These are phyloP conservation scores for Dichotomocladium elegans DNA, from an alignment of 371 early-diverging fungal genomes.

Conservation along the genomic window DNA sequence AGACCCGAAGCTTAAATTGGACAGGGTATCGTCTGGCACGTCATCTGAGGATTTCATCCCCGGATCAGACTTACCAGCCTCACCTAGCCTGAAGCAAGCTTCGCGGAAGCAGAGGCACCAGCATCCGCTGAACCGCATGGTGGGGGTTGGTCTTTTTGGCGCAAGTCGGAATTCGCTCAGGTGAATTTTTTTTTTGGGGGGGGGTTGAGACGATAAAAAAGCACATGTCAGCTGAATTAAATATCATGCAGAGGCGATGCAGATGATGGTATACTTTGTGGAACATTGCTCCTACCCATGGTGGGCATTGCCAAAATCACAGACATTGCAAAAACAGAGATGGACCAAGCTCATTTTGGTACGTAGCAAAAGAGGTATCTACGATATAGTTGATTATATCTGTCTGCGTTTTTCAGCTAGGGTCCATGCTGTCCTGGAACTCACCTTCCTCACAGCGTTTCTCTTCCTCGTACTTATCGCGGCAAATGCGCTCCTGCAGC, in stretches of 20 bases:
- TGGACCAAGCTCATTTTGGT: conserved; percentile 16
- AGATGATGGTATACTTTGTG: conserved; percentile 45
- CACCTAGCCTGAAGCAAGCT: neutral
- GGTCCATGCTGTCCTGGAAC: conserved; percentile 27
- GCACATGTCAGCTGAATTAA: neutral
- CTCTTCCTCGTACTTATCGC: conserved; percentile 23
- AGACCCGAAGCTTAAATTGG: neutral
- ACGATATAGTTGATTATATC: no score
- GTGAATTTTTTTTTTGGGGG: conserved; percentile 10
- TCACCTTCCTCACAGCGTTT: conserved; percentile 29
- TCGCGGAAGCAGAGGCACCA: no score
- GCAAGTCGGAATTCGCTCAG: conserved; percentile 11
- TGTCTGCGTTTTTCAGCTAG: conserved; percentile 19
- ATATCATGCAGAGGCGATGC: conserved; percentile 27
- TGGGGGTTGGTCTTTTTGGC: conserved; percentile 21
- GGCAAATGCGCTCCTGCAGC: conserved; percentile 24
- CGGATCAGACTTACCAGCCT: neutral
- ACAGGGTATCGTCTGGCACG: conserved; percentile 10
- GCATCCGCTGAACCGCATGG: no score
- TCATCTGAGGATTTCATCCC: conserved; percentile 22
- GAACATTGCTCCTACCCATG: conserved; percentile 36
- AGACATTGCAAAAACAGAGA: conserved; percentile 12
- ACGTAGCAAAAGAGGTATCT: neutral
- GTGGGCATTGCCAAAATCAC: conserved; percentile 33
- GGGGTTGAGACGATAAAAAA: neutral